These are phyloP conservation scores for Diaporthe citriasiana DNA, from an alignment of 2,329 filamentous ascomycete species.

Conservation along the genomic window DNA sequence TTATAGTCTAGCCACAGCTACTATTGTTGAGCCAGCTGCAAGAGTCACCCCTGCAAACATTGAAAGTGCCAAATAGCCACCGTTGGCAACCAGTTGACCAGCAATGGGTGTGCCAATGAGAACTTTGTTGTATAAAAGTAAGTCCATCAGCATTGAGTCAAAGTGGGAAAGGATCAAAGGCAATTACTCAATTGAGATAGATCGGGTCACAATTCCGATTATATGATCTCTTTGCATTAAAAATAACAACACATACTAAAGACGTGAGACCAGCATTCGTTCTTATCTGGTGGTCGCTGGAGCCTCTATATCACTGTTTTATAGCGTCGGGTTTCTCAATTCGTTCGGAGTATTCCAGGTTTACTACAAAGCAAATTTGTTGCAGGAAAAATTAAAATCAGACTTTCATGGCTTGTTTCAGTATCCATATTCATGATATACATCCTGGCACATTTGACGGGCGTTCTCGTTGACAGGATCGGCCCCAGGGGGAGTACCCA, in stretches of 20 bases:
- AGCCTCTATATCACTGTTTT: slow-evolving; percentile 44
- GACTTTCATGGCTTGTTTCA: slow-evolving; percentile 53
- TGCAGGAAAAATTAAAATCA: slow-evolving; percentile 44
- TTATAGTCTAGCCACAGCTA: neutral
- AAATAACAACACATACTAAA: neutral
- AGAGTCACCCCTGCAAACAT: slow-evolving; percentile 55
- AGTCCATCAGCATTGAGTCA: slow-evolving; percentile 43
- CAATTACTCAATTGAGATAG: slow-evolving; percentile 56
- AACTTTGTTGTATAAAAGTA: slow-evolving; percentile 47
- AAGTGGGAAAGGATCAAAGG: neutral
- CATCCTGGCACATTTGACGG: slow-evolving; percentile 46
- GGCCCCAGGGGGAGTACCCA: slow-evolving; percentile 46
- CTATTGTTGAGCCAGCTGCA: slow-evolving; percentile 7
- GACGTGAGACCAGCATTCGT: neutral
- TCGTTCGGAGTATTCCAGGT: slow-evolving; percentile 53
- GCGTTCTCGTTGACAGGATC: slow-evolving; percentile 50
- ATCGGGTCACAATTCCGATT: slow-evolving; percentile 58
- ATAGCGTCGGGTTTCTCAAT: slow-evolving; percentile 52
- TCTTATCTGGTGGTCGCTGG: slow-evolving; percentile 4
- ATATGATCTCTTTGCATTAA: slow-evolving; percentile 46
- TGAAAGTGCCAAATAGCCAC: slow-evolving; percentile 57
- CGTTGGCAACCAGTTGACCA: slow-evolving; percentile 54
- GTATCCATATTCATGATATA: slow-evolving; percentile 51
- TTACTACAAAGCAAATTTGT: slow-evolving; percentile 48
- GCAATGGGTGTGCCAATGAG: slow-evolving; percentile 59